Conservation (phyloP, 371 early-diverging fungal species). For the Lichtheimia ramosa region DNA sequence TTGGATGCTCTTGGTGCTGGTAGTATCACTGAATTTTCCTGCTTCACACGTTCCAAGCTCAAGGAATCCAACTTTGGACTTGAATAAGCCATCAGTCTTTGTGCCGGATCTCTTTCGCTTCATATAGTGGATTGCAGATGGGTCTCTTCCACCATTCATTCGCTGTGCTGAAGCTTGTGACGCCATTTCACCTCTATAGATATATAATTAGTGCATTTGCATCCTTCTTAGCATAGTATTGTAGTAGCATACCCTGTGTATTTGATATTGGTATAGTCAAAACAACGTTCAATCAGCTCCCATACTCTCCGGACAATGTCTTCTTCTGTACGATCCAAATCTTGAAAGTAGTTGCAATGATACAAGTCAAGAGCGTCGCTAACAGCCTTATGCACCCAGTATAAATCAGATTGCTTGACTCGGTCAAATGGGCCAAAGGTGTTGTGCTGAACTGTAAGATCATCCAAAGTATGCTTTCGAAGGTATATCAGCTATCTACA, state of each 20-base stretch:
- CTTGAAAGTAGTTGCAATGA: not conserved
- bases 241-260: not conserved
- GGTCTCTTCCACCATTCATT: not conserved
- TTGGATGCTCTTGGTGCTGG: slow-evolving; percentile 1
- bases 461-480: not conserved
- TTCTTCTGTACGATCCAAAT: not conserved
- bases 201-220: no score
- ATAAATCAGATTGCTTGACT: not conserved
- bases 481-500: not conserved
- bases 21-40: not conserved
- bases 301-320: slow-evolving; percentile 2
- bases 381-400: not conserved
- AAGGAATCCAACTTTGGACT: not conserved
- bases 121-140: not conserved
- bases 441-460: not conserved
- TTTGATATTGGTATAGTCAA: slow-evolving; percentile 6
- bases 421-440: not conserved
- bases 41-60: slow-evolving; percentile 3
- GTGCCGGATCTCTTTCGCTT: slow-evolving; percentile 1
- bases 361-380: not conserved
- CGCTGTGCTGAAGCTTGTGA: not conserved
- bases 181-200: not conserved
- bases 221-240: no score
- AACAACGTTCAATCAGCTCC: slow-evolving; percentile 7
- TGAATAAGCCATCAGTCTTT: not conserved